Evolutionary conservation across 2,329 filamentous ascomycete genomes (phyloP).

Genomic region (Didymella segeticola): DNA sequence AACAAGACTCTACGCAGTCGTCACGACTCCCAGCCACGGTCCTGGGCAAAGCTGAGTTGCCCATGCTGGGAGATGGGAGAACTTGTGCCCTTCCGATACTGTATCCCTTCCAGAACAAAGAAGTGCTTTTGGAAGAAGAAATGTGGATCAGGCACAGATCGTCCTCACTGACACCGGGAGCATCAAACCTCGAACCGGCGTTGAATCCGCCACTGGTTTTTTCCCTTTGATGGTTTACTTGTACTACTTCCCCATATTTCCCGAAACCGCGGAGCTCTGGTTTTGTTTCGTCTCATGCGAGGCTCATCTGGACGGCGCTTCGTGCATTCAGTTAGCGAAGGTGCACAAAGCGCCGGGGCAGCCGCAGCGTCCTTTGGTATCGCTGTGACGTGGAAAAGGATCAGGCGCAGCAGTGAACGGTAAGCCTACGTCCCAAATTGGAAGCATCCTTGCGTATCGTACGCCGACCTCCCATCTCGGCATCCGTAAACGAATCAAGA

Average conservation of each 20-base stretch:
- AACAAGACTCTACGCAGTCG: conserved; percentile 7
- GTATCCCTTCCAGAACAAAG: not conserved
- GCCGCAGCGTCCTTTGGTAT: conserved; percentile 8
- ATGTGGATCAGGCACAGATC: conserved; percentile 6
- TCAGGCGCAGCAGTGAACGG: not conserved
- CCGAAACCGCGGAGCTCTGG: conserved; percentile 8
- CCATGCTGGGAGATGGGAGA: not conserved
- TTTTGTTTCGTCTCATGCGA: conserved; percentile 18
- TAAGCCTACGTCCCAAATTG: not conserved
- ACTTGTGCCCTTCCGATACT: not conserved
- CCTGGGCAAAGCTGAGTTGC: not conserved
- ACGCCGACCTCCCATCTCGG: conserved; percentile 1
- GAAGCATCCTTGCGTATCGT: not conserved
- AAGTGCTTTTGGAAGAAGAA: not conserved
- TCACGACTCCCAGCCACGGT: conserved; percentile 8
- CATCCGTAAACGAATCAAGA: not conserved
- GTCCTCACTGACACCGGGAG: conserved; percentile 13
- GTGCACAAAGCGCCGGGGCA: not conserved
- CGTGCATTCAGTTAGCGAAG: conserved; percentile 5
- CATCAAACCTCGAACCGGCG: conserved; percentile 9
- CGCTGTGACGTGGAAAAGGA: conserved; percentile 3
- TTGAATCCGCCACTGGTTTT: conserved; percentile 1
- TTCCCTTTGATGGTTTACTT: conserved; percentile 2
- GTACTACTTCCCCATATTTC: conserved; percentile 12
- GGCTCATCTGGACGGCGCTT: conserved; percentile 2